phyloP scores from a whole-genome alignment of 495 filamentous ascomycete species.

The Margaritispora aquatica region DNA sequence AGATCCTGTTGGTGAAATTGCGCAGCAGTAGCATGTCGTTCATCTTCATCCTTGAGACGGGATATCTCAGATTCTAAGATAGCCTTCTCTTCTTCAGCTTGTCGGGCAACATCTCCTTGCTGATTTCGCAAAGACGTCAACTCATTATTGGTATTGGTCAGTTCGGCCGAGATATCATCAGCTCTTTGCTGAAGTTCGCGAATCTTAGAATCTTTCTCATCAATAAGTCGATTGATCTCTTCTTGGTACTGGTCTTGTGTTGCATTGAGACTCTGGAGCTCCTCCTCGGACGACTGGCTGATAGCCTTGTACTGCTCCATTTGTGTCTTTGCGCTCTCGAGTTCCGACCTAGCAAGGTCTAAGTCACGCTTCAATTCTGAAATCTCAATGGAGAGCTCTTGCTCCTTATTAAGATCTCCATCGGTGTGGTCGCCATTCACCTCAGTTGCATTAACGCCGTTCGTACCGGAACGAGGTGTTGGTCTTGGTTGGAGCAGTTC shows the following conservation, averaged over 20 bases:
- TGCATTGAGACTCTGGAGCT: constrained; percentile 69
- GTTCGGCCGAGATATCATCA: constrained; percentile 74
- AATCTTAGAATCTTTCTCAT: constrained; percentile 69
- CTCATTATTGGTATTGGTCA: constrained; percentile 71
- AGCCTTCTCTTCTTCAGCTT: constrained; percentile 72
- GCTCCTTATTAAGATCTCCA: constrained; percentile 61
- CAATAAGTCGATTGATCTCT: constrained; percentile 68
- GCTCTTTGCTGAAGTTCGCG: constrained; percentile 73
- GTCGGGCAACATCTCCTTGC: constrained; percentile 65
- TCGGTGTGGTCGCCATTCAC: constrained; percentile 35
- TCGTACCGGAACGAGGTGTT: constrained; percentile 45
- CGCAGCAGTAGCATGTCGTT: constrained; percentile 68
- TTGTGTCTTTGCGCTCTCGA: constrained; percentile 71
- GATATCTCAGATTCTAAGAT: constrained; percentile 66
- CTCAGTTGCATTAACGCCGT: constrained; percentile 22
- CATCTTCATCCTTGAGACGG: constrained; percentile 80
- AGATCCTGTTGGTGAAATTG: constrained; percentile 83
- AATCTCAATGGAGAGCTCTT: constrained; percentile 76
- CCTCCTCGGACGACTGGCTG: constrained; percentile 82
- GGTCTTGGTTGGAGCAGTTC: constrained; percentile 71
- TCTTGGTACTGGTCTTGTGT: constrained; percentile 79
- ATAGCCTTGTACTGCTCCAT: constrained; percentile 87
- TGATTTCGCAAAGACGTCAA: constrained; percentile 70
- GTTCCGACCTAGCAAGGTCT: constrained; percentile 65
- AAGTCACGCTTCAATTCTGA: constrained; percentile 78